A percentile compares a stretch with the other conserved stretches of the same genome.
Conservation (phyloP, 306 rosid species). For the Cucurbita maxima region DNA sequence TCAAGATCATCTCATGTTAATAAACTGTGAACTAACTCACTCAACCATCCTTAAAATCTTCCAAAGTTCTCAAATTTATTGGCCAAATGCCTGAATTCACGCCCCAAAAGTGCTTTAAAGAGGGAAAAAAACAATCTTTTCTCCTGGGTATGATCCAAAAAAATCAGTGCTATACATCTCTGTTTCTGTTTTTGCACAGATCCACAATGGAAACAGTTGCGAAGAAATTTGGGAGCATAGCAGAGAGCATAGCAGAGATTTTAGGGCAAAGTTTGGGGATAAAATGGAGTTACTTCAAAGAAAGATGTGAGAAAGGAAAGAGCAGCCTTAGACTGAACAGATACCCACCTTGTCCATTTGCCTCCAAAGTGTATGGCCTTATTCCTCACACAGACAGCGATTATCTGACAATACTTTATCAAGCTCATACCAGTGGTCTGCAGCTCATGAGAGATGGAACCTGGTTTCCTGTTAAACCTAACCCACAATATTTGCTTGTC, state of each 20-base stretch:
- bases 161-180: too few species aligned
- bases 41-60: too few species aligned
- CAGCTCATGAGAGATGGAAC: constrained; percentile 33
- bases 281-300: constrained; percentile 25
- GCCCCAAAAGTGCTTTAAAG: too few species aligned
- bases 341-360: constrained; percentile 51
- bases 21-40: too few species aligned
- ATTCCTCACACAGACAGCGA: constrained; percentile 49
- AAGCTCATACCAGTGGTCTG: constrained; percentile 29
- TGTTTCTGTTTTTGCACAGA: constrained; percentile 6
- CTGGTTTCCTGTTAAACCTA: constrained; percentile 38
- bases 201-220: constrained; percentile 28
- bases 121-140: too few species aligned
- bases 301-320: constrained; percentile 27
- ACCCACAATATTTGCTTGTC: constrained; percentile 23
- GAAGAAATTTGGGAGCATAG: constrained; percentile 14
- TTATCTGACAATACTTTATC: constrained; percentile 32
- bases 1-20: too few species aligned
- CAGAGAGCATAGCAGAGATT: constrained; percentile 34
- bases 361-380: constrained; percentile 40
- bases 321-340: constrained; percentile 44
- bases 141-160: too few species aligned
- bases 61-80: too few species aligned
- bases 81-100: too few species aligned
- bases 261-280: constrained; percentile 36